Conservation (phyloP, 768 basidiomycete genomes). For the Clitopilus passeckerianus region DNA sequence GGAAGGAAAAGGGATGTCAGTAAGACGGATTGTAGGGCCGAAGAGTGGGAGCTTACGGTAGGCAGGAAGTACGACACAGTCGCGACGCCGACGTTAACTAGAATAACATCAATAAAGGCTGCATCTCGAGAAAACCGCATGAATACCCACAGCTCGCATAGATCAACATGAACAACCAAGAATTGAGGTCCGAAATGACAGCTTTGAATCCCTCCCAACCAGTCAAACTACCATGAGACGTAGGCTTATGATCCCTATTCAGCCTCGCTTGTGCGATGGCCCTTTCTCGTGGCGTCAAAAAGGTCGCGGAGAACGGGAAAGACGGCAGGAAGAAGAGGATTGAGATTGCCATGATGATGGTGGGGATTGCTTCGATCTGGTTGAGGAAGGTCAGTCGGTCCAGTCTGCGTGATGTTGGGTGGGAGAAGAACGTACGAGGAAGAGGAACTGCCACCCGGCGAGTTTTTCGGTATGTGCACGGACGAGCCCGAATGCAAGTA, state of each 20-base stretch:
- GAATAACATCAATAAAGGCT: not conserved
- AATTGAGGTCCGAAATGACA: slow-evolving; percentile 42
- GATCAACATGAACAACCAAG: slow-evolving; percentile 47
- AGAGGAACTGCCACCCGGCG: slow-evolving; percentile 54
- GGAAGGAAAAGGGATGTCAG: not conserved
- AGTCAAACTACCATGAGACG: slow-evolving; percentile 53
- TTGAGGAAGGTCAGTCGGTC: not conserved
- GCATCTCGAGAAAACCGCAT: not conserved
- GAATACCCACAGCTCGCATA: slow-evolving; percentile 44
- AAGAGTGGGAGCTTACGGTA: slow-evolving; percentile 26
- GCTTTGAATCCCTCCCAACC: slow-evolving; percentile 54
- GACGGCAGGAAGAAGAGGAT: slow-evolving; percentile 48
- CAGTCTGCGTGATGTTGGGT: not conserved
- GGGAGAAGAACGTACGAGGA: slow-evolving; percentile 30
- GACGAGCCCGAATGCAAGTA: slow-evolving; percentile 53
- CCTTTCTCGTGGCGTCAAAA: slow-evolving; percentile 45
- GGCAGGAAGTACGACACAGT: slow-evolving; percentile 55
- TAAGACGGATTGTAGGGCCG: not conserved
- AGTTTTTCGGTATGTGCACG: slow-evolving; percentile 43
- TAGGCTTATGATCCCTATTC: slow-evolving; percentile 50
- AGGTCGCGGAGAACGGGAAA: slow-evolving; percentile 50
- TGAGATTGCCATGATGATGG: slow-evolving; percentile 43
- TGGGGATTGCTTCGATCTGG: slow-evolving; percentile 54
- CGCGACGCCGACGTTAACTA: slow-evolving; percentile 53
- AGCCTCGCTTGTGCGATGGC: slow-evolving; percentile 56